Base-by-base conservation (phyloP, 495 filamentous ascomycete species). In the Cercophora samala region DNA sequence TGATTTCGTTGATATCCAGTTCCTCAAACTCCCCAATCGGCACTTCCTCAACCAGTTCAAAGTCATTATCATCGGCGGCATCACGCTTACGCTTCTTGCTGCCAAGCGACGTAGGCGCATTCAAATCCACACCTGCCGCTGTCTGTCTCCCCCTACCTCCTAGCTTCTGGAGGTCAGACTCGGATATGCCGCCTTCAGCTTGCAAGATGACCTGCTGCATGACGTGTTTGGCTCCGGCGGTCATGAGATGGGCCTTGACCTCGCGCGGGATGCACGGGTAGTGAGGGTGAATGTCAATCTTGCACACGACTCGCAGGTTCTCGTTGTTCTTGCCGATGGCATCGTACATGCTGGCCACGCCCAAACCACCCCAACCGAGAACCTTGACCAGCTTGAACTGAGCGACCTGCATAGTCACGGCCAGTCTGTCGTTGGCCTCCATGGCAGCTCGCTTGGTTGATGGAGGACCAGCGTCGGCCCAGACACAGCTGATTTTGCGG, bases 361-460 rank as follows among this genome's bases (percentile, higher is more conserved):
- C 63, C 2, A 64, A 18, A 18, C 63, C 63, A 3, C 63, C 63
- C 63, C 63, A 64, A 5, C 63, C 63, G 6, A 64, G 26, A 29
- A 58, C 23, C 53, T 64, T 64, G 25, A 64, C 29, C 22, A 37
- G 42, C 53, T 26, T 54, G 53, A 64, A 64, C 0, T 54, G 53
- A 5, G 53, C 63, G 5, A n/a, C n/a, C 52, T 8, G 6, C 63
- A 64, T 64, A 21, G 53, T 56, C 22, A 3, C 17, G n/a, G 22
- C 53, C 2, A 29, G 23, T 24, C 51, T 29, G 2, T 63, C 54
- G 17, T 9, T 23, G 3, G 29, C 25, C 13, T 29, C 19, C 54
- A 32, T 52, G 11, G 63, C 63, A 19, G 19, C n/a, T 13, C 17
- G 6, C n/a, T 37, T 29, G 51, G 46, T 56, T 3, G 21, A 13